Base-by-base conservation (phyloP, 148 eudicot genomes). In the Dysphania ambrosioides region DNA sequence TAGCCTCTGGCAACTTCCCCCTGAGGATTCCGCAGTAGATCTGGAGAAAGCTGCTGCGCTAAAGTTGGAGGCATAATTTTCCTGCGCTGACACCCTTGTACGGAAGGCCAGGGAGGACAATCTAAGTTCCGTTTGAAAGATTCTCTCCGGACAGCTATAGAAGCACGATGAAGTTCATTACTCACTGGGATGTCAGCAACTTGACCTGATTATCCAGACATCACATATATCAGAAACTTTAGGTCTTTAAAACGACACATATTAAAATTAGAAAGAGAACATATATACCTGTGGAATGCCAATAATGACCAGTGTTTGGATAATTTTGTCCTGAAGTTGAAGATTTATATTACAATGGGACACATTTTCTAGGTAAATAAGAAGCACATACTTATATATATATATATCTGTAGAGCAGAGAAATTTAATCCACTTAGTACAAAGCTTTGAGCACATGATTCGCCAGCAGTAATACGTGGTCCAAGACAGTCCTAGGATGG, bases 11-110 rank as follows among this genome's bases (percentile, higher is more conserved):
- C 31, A 71, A 27, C 9, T 51, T 71, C 64, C 21, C 71, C 71
- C 56, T 71, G 41, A n/a, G 75, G 75, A 64, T 77, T 71, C 60
- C 71, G 74, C 31, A 71, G 61, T 63, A 71, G 30, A 77, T 77
- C n/a, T 36, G 80, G 38, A 24, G 80, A 77, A 71, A 36, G 71
- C 3, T 60, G 70, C 47, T 71, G 35, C 21, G 40, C 19, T 24
- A 75, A 77, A 6, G 75, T 34, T 47, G 36, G 80, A 53, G 40
- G 31, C 26, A 11, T 63, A 24, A 71, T 8, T 38, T 71, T 77
- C 42, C 75, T 77, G 31, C 70, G 65, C 40, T 77, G 80, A 59
- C 36, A n/a, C n/a, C 36, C 47, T 12, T 62, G 64, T 30, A 66
- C 35, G 31, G 21, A 49, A 7, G 38, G n/a, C n/a, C n/a, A 36